Conservation (phyloP, 176 grass and related monocot genomes). For the Avena atlantica region DNA sequence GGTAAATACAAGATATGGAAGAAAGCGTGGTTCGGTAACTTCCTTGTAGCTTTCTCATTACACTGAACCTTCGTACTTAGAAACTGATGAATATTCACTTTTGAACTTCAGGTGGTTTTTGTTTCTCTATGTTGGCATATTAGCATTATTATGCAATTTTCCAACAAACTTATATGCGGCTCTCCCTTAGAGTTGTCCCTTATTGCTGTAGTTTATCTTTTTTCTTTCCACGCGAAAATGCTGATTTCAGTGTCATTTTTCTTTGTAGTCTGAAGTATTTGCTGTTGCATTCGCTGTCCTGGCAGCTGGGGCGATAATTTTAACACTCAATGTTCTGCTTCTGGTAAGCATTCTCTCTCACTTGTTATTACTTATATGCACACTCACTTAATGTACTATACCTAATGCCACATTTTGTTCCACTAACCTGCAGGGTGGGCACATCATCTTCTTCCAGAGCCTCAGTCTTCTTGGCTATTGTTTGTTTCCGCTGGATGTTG, state of each 20-base stretch:
- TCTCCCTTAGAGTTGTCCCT: not conserved
- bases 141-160: not conserved
- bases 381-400: not conserved
- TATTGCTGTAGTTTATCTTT: not conserved
- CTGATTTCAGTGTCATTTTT: slow-evolving; percentile 36
- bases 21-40: not conserved
- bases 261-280: slow-evolving; percentile 97
- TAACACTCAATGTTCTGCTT: slow-evolving; percentile 96
- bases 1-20: slow-evolving; percentile 8
- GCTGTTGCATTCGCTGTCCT: slow-evolving; percentile 98
- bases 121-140: not conserved
- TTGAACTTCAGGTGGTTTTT: not conserved
- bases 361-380: not conserved
- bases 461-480: slow-evolving; percentile 98
- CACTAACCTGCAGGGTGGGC: slow-evolving; percentile 72
- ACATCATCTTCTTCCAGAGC: slow-evolving; percentile 99
- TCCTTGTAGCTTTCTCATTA: not conserved
- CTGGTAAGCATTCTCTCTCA: slow-evolving; percentile 57
- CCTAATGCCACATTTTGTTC: not conserved
- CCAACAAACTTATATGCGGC: not conserved
- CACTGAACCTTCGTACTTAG: not conserved
- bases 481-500: slow-evolving; percentile 88
- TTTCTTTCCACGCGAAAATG: slow-evolving; percentile 7
- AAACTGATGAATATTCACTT: not conserved
- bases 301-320: slow-evolving; percentile 94